Evolutionary conservation across 768 basidiomycete species (phyloP).

Genomic region (Tricholomella constricta): DNA sequence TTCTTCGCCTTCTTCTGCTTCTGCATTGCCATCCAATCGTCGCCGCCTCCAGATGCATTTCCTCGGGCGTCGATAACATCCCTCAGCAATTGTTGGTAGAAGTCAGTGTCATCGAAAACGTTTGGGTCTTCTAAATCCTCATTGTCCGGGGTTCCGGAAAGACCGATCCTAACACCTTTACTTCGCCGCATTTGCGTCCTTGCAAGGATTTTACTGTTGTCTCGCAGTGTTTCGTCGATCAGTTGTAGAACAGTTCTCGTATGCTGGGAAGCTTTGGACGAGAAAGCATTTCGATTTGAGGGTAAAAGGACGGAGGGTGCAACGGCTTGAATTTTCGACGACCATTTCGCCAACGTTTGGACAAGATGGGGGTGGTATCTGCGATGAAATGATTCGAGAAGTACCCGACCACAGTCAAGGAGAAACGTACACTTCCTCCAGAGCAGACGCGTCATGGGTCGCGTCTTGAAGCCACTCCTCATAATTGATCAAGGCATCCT

Average conservation of each 20-base stretch:
- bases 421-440: constrained; percentile 56
- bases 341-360: constrained; percentile 91
- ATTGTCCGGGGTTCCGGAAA: constrained; percentile 30
- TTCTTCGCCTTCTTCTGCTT: constrained; percentile 75
- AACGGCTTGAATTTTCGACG: constrained; percentile 91
- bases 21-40: constrained; percentile 67
- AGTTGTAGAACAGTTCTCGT: constrained; percentile 71
- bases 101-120: constrained; percentile 87
- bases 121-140: constrained; percentile 43
- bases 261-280: constrained; percentile 51
- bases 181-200: constrained; percentile 62
- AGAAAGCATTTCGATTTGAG: constrained; percentile 71
- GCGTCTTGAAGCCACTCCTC: constrained; percentile 43
- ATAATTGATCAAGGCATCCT: constrained; percentile 30
- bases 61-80: constrained; percentile 83
- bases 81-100: constrained; percentile 89
- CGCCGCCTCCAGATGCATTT: constrained; percentile 40
- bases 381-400: constrained; percentile 4
- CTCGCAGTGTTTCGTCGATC: constrained; percentile 71
- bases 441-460: constrained; percentile 38
- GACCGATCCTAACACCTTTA: constrained; percentile 47
- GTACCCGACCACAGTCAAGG: neutral
- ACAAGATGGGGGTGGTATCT: constrained; percentile 70
- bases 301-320: constrained; percentile 75
- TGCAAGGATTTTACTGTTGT: constrained; percentile 57